Evolutionary conservation across 345 rosid species (phyloP).

Genomic region (Corymbia maculata): DNA sequence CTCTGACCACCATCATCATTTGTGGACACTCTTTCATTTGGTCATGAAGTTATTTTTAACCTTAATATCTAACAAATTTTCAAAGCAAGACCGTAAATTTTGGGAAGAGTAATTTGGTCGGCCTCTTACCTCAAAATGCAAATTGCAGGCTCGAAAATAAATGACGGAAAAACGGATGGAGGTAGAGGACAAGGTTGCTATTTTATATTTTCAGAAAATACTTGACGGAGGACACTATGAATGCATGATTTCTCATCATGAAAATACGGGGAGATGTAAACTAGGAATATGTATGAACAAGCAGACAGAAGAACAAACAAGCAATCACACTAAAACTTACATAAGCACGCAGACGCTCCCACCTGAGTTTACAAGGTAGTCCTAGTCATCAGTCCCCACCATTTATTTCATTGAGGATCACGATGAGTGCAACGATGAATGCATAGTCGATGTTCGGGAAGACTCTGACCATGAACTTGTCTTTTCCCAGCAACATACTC

Average conservation of each 20-base stretch:
- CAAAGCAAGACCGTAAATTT: too few relatives aligned
- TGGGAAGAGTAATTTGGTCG: too few relatives aligned
- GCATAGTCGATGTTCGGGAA: conserved; percentile 18
- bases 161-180: too few relatives aligned
- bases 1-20: too few relatives aligned
- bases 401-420: conserved; percentile 15
- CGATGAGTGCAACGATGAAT: conserved; percentile 3
- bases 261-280: background rate
- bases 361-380: background rate
- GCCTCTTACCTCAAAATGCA: too few relatives aligned
- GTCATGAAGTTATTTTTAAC: too few relatives aligned
- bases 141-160: too few relatives aligned
- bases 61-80: too few relatives aligned
- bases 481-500: conserved; percentile 5
- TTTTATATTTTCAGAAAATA: too few relatives aligned
- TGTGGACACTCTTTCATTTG: too few relatives aligned
- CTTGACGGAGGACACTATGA: background rate
- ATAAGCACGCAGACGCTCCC: background rate
- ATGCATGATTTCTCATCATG: background rate
- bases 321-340: too few relatives aligned
- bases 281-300: background rate
- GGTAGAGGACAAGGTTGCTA: background rate
- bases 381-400: background rate
- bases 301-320: background rate
- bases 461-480: conserved; percentile 14